Conservation (phyloP, 495 filamentous ascomycete genomes). For the Penicillium bovifimosum region DNA sequence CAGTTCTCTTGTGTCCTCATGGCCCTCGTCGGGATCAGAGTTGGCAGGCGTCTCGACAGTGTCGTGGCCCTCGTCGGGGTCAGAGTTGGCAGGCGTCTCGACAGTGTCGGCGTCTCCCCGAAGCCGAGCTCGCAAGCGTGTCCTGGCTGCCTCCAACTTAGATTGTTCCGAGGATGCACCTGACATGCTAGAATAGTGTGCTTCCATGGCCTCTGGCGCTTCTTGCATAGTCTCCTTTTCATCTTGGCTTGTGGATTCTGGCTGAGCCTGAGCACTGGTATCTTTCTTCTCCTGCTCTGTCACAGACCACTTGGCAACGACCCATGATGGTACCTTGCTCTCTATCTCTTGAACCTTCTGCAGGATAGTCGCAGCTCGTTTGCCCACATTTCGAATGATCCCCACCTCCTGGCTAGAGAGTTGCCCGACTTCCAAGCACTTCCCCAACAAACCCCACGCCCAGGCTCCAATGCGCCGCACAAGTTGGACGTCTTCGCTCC, state of each 20-base stretch:
- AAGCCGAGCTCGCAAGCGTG: conserved; percentile 49
- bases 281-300: conserved; percentile 20
- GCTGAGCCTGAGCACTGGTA: conserved; percentile 2
- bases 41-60: not conserved
- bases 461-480: conserved; percentile 46
- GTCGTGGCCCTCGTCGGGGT: not conserved
- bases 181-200: conserved; percentile 16
- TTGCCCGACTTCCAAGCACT: conserved; percentile 44
- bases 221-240: conserved; percentile 13
- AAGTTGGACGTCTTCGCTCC: conserved; percentile 37
- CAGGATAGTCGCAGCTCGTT: conserved; percentile 41
- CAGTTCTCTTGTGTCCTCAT: conserved; percentile 11
- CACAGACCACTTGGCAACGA: conserved; percentile 20
- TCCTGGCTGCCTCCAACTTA: conserved; percentile 54
- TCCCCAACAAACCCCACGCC: conserved; percentile 47
- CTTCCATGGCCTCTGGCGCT: conserved; percentile 4
- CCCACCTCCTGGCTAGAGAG: conserved; percentile 49
- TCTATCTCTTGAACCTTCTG: conserved; percentile 40
- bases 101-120: conserved; percentile 16
- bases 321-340: conserved; percentile 14
- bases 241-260: conserved; percentile 4
- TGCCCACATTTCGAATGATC: conserved; percentile 43
- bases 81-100: not conserved
- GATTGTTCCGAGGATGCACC: conserved; percentile 19
- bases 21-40: not conserved